phyloP scores from a whole-genome alignment of 2,329 filamentous ascomycete species.

The Orbilia ellipsospora region DNA sequence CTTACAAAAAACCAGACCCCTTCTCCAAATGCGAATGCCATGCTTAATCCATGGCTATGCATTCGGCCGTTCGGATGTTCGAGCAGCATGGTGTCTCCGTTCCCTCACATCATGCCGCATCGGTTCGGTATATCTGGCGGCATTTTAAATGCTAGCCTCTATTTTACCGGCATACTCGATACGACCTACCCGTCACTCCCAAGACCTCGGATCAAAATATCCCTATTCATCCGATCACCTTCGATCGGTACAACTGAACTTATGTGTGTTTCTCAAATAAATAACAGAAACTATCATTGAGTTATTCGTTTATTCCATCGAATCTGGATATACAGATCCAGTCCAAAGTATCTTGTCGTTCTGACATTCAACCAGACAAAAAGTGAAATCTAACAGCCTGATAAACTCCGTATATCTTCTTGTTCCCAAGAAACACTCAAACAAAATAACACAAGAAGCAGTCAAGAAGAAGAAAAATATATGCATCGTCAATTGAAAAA shows the following conservation, averaged over 20 bases:
- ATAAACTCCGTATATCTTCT: slow-evolving; percentile 7
- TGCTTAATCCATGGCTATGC: background rate
- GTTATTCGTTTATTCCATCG: background rate
- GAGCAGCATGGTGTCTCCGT: no score
- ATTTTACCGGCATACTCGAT: background rate
- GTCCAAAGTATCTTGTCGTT: background rate
- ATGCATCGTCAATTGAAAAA: no score
- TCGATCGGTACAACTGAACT: no score
- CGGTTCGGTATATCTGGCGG: slow-evolving; percentile 1
- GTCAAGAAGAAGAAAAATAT: no score
- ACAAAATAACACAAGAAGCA: background rate
- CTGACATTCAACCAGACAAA: background rate
- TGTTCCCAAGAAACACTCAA: background rate
- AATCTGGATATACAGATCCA: slow-evolving; percentile 25
- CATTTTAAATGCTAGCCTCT: no score
- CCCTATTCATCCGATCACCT: no score
- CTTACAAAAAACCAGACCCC: background rate
- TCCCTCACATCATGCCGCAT: background rate
- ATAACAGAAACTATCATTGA: slow-evolving; percentile 35
- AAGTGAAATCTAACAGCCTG: background rate
- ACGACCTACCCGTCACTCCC: background rate
- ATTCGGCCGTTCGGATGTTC: background rate
- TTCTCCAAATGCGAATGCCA: background rate
- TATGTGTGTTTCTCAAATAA: background rate
- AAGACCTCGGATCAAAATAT: no score